phyloP scores from a whole-genome alignment of 768 basidiomycete genomes.

The Boletus eberwhitei region DNA sequence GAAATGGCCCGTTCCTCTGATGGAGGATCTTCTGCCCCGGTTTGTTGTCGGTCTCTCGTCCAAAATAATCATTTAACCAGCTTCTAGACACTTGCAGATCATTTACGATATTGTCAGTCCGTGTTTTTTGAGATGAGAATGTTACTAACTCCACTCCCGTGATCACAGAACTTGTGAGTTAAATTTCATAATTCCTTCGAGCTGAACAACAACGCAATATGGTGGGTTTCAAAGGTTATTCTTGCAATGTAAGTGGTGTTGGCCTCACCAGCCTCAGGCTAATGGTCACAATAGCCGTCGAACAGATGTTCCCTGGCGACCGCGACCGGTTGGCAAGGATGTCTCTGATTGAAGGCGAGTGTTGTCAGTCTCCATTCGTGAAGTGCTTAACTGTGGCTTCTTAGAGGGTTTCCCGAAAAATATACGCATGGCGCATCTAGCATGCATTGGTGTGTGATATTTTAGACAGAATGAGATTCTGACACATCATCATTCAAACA shows the following conservation, averaged over 20 bases:
- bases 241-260: slow-evolving; percentile 54
- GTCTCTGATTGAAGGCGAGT: slow-evolving; percentile 85
- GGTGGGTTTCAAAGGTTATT: slow-evolving; percentile 37
- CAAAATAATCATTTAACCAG: background rate
- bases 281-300: slow-evolving; percentile 54
- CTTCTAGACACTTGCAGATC: slow-evolving; percentile 78
- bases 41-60: slow-evolving; percentile 26
- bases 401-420: slow-evolving; percentile 83
- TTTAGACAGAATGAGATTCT: background rate
- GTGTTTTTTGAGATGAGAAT: background rate
- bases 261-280: background rate
- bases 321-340: slow-evolving; percentile 75
- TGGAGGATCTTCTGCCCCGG: slow-evolving; percentile 83
- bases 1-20: slow-evolving; percentile 89
- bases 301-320: slow-evolving; percentile 87
- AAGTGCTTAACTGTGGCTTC: background rate
- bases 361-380: background rate
- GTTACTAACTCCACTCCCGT: slow-evolving; percentile 13
- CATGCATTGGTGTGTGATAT: slow-evolving; percentile 61
- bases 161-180: slow-evolving; percentile 37
- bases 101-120: slow-evolving; percentile 81
- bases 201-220: background rate
- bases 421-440: slow-evolving; percentile 88
- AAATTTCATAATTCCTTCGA: background rate
- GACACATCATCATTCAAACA: slow-evolving; percentile 20